Base-by-base conservation (phyloP, 305 asterid species). In the Plantago rigida region DNA sequence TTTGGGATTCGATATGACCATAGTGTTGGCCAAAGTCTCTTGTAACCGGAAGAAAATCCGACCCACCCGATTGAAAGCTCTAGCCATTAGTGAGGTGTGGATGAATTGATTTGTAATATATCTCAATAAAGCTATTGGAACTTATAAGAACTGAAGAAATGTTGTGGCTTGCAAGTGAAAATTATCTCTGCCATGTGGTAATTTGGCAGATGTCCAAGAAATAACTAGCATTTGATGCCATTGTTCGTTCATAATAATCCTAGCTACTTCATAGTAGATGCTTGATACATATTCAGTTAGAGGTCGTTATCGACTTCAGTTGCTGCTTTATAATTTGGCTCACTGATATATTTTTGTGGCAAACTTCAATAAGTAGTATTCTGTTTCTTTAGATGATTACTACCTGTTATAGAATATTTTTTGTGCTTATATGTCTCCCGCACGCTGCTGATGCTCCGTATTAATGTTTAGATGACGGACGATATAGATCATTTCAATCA, bases 401-500 rank as follows among this genome's bases (percentile, higher is more conserved):
- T 50, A 49, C 56, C 55, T 55, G 10, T 42, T 11, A 17, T 36
- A 47, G 54, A 60, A 13, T 46, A 51, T 24, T 9, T 57, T 13
- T 48, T 49, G 29, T 45, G 56, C 45, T 64, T 3, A 1, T 36
- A 36, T 36, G 9, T 36, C 10, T 36, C 44, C 44, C 2, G 44
- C 48, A 42, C 34, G 71, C 56, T 48, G 56, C 59, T 59, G 66
- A 62, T 68, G 68, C 67, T 44, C 56, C 41, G 44, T 41, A 47
- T 60, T 53, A 17, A 46, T 47, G 47, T 63, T 51, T 15, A 39
- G 24, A 19, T 28, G 51, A 54, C 56, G 53, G 51, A 24, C 44
- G 29, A 64, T 12, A 64, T 51, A 4, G 44, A 36, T 5, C 10
- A 5, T 36, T 31, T 3, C 2, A 3, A 3, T 39, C 41, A 59